Percentiles rank a stretch among this genome's conserved stretches.
Conservation (phyloP, 108 stramenopile species). For the Mediolabrus comicus region DNA sequence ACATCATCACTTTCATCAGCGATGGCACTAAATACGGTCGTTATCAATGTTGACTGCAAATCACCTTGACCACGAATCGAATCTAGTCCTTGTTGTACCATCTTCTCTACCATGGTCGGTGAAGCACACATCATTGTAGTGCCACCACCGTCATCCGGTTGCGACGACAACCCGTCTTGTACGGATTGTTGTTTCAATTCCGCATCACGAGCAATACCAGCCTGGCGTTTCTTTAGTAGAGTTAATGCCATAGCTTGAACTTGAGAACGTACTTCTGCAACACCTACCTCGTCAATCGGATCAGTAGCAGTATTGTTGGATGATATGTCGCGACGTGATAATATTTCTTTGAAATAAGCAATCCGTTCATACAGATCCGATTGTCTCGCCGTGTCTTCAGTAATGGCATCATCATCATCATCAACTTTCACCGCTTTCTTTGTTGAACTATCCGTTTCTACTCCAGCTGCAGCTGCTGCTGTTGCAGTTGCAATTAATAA, state of each 20-base stretch:
- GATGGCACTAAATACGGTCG: slow-evolving; percentile 5
- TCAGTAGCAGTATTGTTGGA: background rate
- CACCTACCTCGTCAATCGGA: slow-evolving; percentile 6
- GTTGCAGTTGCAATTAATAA: background rate
- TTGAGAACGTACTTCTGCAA: slow-evolving; percentile 6
- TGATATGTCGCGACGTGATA: slow-evolving; percentile 5
- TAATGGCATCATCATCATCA: background rate
- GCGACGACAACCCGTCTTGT: background rate
- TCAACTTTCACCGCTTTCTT: too few relatives aligned
- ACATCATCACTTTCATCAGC: background rate
- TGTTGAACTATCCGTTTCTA: too few relatives aligned
- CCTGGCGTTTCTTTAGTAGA: background rate
- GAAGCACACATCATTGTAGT: slow-evolving; percentile 8
- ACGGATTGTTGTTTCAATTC: slow-evolving; percentile 13
- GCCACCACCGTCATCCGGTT: slow-evolving; percentile 2
- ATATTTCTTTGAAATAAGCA: slow-evolving; percentile 14
- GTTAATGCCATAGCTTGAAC: background rate
- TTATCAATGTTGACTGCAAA: slow-evolving; percentile 10
- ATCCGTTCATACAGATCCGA: slow-evolving; percentile 33
- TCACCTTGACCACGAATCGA: slow-evolving; percentile 25
- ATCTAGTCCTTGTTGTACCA: slow-evolving; percentile 29
- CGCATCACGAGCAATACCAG: background rate
- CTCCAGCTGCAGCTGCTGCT: background rate
- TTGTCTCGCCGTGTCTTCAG: slow-evolving; percentile 37
- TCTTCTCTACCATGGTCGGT: slow-evolving; percentile 17